Percentiles rank a stretch among this genome's conserved stretches.
Conservation (phyloP, 345 rosid species). For the Citrus trifoliata region DNA sequence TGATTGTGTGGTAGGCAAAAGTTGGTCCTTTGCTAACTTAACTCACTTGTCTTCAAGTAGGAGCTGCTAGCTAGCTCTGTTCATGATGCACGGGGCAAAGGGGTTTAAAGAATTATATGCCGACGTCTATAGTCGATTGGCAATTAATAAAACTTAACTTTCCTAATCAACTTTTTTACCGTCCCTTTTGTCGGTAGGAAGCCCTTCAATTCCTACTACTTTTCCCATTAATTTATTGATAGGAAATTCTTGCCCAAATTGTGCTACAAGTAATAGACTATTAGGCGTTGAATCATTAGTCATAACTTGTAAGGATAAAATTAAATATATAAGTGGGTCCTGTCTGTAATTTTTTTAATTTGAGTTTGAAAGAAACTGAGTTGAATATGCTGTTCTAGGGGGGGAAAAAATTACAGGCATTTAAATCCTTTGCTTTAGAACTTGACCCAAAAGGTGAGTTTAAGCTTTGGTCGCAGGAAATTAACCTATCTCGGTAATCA, state of each 20-base stretch:
- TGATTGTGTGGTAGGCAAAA: too few species aligned
- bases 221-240: not conserved
- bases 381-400: not conserved
- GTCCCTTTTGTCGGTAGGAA: conserved; percentile 10
- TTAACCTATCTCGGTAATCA: not conserved
- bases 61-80: not conserved
- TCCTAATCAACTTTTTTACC: not conserved
- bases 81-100: not conserved
- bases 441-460: conserved; percentile 4
- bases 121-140: not conserved
- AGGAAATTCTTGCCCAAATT: not conserved
- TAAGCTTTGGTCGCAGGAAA: not conserved
- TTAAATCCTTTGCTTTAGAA: conserved; percentile 1
- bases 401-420: not conserved
- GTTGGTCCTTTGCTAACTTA: not conserved
- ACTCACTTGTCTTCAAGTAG: not conserved
- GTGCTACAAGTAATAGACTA: not conserved
- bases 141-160: not conserved
- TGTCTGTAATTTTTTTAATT: not conserved
- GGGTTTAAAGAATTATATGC: not conserved
- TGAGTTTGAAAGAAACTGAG: not conserved
- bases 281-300: not conserved
- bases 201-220: not conserved
- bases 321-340: not conserved
- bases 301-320: not conserved